These are phyloP conservation scores for Tinospora cordifolia DNA, from an alignment of 164 flowering plant genomes.

Conservation along the genomic window DNA sequence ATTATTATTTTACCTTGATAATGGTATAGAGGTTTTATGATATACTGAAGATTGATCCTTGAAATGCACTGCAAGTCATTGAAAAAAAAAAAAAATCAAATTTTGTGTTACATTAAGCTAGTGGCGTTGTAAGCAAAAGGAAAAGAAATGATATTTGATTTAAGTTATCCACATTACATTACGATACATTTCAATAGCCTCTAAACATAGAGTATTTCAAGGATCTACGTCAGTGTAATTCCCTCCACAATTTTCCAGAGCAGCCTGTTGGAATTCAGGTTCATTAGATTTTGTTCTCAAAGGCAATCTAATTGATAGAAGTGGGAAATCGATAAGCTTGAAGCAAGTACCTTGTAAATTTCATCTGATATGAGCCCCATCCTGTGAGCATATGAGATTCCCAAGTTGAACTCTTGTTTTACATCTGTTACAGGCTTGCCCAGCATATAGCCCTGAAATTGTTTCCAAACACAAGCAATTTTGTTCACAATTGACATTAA, in stretches of 20 bases:
- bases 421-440: constrained; percentile 34
- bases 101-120: background rate
- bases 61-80: constrained; percentile 21
- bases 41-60: constrained; percentile 19
- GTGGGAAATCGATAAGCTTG: background rate
- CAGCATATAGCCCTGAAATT: constrained; percentile 38
- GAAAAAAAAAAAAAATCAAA: background rate
- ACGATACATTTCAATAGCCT: constrained; percentile 7
- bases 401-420: constrained; percentile 15
- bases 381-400: constrained; percentile 30
- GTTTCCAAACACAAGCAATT: background rate
- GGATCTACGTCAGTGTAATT: constrained; percentile 21
- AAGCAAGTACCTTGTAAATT: constrained; percentile 32
- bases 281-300: background rate
- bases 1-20: too few relatives aligned
- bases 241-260: constrained; percentile 29
- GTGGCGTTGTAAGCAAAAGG: background rate
- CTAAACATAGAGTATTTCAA: constrained; percentile 23
- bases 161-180: constrained; percentile 6
- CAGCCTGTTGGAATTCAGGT: constrained; percentile 17
- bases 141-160: background rate
- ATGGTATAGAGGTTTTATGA: constrained; percentile 31
- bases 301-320: background rate
- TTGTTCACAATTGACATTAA: background rate
- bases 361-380: constrained; percentile 44